These are phyloP conservation scores for Didymella arachidicola DNA, from an alignment of 2,329 filamentous ascomycete species.

Conservation along the genomic window DNA sequence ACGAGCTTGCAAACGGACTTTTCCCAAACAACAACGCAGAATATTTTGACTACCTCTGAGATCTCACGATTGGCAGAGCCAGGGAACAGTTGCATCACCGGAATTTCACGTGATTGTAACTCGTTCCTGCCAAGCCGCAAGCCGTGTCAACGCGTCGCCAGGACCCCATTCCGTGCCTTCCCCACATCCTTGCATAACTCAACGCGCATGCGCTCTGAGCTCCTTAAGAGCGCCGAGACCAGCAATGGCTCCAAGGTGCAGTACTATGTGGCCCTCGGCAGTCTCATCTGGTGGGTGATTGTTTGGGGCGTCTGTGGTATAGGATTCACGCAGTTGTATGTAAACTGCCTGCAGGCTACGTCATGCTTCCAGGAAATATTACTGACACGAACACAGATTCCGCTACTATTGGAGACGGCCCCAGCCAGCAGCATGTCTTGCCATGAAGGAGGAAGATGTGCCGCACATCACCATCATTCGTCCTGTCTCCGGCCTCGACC, in stretches of 20 bases:
- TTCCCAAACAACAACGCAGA: constrained; percentile 2
- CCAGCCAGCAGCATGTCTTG: constrained; percentile 53
- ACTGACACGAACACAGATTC: constrained; percentile 55
- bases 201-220: constrained; percentile 48
- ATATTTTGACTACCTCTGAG: not conserved
- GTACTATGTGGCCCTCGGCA: constrained; percentile 55
- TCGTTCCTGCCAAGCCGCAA: constrained; percentile 16
- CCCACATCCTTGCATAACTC: constrained; percentile 18
- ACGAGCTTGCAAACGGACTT: not conserved
- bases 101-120: constrained; percentile 15
- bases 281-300: constrained; percentile 64
- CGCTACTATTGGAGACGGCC: constrained; percentile 61
- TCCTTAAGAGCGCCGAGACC: constrained; percentile 31
- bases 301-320: constrained; percentile 65
- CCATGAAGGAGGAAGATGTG: constrained; percentile 56
- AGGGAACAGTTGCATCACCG: not conserved
- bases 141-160: constrained; percentile 1
- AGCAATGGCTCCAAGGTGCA: constrained; percentile 46
- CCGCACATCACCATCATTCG: constrained; percentile 91
- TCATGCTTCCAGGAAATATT: not conserved
- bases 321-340: constrained; percentile 67
- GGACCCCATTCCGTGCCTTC: constrained; percentile 11
- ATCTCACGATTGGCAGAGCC: not conserved
- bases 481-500: constrained; percentile 91
- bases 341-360: not conserved